Percentiles rank a stretch among this genome's conserved stretches.
Conservation (phyloP, 169 alveolate species). For the Perkinsus chesapeaki region DNA sequence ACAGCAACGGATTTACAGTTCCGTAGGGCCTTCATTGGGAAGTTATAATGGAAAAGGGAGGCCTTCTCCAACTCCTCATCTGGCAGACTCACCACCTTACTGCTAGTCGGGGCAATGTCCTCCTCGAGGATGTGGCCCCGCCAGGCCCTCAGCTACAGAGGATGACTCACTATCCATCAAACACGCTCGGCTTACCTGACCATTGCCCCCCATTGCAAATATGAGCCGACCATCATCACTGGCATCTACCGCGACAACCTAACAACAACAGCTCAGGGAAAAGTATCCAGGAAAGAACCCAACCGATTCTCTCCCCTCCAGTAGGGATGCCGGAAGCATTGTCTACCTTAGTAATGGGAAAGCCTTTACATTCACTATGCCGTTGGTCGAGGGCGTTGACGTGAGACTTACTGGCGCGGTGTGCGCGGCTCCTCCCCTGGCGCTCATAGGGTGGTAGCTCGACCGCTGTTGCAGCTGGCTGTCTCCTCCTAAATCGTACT, state of each 20-base stretch:
- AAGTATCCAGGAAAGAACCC: no score
- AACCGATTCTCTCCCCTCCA: no score
- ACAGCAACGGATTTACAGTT: neutral
- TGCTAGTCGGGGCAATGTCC: neutral
- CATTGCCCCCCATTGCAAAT: neutral
- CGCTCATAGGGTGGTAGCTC: neutral
- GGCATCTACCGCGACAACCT: neutral
- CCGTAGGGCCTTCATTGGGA: neutral
- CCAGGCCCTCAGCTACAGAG: neutral
- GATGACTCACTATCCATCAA: neutral
- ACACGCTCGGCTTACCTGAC: neutral
- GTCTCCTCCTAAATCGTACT: neutral
- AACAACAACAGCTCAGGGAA: no score
- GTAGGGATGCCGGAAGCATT: no score
- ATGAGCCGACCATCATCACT: neutral
- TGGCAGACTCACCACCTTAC: neutral
- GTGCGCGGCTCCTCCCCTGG: neutral
- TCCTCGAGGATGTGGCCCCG: neutral
- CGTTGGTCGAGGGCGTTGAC: no score
- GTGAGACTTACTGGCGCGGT: neutral
- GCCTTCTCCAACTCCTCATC: neutral
- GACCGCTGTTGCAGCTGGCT: neutral
- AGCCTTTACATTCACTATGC: no score
- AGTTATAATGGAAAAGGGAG: neutral
- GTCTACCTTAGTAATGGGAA: no score